These are phyloP conservation scores for Globisporangium barbulae DNA, from an alignment of 352 stramenopile species.

Conservation along the genomic window DNA sequence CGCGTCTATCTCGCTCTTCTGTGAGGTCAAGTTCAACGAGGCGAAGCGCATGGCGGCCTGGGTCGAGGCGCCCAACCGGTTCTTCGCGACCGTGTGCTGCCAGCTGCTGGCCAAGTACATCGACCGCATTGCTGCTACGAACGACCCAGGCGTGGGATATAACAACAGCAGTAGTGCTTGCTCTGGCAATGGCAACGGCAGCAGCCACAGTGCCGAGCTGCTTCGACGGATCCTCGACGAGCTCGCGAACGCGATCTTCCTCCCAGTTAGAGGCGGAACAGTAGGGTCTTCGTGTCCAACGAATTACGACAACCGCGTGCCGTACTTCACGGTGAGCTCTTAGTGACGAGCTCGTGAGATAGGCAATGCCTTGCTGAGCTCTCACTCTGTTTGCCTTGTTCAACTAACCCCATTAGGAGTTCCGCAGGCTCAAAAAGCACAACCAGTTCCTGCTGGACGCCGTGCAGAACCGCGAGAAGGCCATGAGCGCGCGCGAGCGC, in stretches of 20 bases:
- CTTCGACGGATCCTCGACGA: conserved; percentile 49
- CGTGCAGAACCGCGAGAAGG: conserved; percentile 50
- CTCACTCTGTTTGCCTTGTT: neutral
- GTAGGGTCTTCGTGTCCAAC: conserved; percentile 1
- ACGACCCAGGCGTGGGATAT: neutral
- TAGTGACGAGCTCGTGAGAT: neutral
- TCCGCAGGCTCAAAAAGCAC: conserved; percentile 49
- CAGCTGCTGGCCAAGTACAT: conserved; percentile 70
- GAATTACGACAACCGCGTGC: conserved; percentile 39
- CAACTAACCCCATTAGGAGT: conserved; percentile 35
- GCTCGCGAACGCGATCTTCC: conserved; percentile 52
- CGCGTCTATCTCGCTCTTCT: conserved; percentile 66
- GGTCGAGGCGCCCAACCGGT: conserved; percentile 69
- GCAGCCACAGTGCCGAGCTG: conserved; percentile 39
- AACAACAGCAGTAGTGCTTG: neutral
- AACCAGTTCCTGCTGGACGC: conserved; percentile 46
- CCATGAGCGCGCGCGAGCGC: conserved; percentile 32
- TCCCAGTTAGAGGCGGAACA: conserved; percentile 21
- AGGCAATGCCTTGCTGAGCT: neutral
- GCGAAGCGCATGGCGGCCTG: conserved; percentile 70
- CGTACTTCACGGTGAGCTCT: conserved; percentile 50
- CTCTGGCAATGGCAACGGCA: neutral
- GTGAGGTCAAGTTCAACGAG: conserved; percentile 78
- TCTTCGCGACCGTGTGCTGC: conserved; percentile 68
- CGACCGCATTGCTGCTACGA: conserved; percentile 17